Percentiles rank a stretch among this genome's conserved stretches.
phyloP scores from a whole-genome alignment of 371 early-diverging fungal species.

The Syncephalis plumigaleata region DNA sequence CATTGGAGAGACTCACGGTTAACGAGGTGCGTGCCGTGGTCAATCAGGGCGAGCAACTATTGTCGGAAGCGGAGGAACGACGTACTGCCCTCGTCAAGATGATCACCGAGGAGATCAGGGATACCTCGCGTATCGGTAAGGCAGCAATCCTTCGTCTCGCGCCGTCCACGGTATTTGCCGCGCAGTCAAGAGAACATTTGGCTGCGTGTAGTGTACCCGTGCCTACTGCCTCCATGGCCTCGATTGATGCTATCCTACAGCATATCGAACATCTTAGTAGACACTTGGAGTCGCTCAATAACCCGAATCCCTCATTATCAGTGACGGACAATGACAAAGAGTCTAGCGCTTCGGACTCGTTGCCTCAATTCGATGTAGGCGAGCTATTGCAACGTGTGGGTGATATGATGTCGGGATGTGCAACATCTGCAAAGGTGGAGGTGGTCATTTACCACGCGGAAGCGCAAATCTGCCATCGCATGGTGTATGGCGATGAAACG shows the following conservation, averaged over 20 bases:
- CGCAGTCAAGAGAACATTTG: slow-evolving; percentile 22
- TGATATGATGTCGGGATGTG: slow-evolving; percentile 39
- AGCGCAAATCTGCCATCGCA: slow-evolving; percentile 26
- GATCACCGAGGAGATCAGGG: too few species aligned
- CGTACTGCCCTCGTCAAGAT: too few species aligned
- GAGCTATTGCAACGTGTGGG: slow-evolving; percentile 39
- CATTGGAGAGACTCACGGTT: too few species aligned
- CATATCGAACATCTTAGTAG: slow-evolving; percentile 3
- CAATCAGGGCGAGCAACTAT: too few species aligned
- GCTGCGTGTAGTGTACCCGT: slow-evolving; percentile 31
- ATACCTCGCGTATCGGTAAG: too few species aligned
- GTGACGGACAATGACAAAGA: not conserved
- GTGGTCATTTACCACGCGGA: slow-evolving; percentile 39
- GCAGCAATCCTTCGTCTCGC: too few species aligned
- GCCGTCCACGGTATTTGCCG: slow-evolving; percentile 17
- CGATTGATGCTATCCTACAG: slow-evolving; percentile 8
- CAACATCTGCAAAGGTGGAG: slow-evolving; percentile 31
- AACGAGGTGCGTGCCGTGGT: too few species aligned
- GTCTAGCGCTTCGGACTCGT: not conserved
- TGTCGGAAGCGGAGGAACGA: too few species aligned
- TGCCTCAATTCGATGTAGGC: slow-evolving; percentile 32
- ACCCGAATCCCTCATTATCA: not conserved
- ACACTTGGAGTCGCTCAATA: slow-evolving; percentile 2
- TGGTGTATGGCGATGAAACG: slow-evolving; percentile 34
- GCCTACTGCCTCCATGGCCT: slow-evolving; percentile 26